phyloP scores from a whole-genome alignment of 1,284 basidiomycete genomes.

The Pseudozyma tsukubaensis region DNA sequence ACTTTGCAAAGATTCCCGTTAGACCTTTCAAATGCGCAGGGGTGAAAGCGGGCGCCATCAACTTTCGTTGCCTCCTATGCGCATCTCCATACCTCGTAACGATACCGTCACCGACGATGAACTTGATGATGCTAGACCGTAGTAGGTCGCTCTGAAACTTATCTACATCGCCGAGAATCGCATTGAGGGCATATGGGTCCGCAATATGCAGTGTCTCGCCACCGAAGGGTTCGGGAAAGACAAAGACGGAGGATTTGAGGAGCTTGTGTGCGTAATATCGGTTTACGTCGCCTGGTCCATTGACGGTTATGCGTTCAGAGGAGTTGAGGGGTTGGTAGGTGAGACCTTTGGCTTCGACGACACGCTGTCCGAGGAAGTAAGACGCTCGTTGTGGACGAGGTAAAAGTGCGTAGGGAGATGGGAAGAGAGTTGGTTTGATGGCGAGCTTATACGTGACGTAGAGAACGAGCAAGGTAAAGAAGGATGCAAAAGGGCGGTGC shows the following conservation, averaged over 20 bases:
- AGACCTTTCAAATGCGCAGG: constrained; percentile 47
- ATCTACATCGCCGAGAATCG: constrained; percentile 42
- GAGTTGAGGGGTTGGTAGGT: constrained; percentile 14
- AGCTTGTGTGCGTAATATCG: constrained; percentile 20
- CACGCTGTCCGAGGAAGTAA: constrained; percentile 33
- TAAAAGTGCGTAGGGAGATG: constrained; percentile 37
- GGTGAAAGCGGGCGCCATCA: constrained; percentile 59
- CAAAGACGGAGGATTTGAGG: constrained; percentile 25
- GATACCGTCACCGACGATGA: constrained; percentile 48
- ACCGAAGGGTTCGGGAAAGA: constrained; percentile 44
- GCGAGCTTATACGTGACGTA: constrained; percentile 37
- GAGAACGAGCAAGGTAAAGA: constrained; percentile 16
- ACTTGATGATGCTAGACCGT: constrained; percentile 37
- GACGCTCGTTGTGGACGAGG: constrained; percentile 27
- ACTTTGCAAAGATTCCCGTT: constrained; percentile 41
- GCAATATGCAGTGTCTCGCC: constrained; percentile 32
- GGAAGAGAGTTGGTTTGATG: constrained; percentile 40
- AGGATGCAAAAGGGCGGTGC: constrained; percentile 11
- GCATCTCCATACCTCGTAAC: constrained; percentile 40
- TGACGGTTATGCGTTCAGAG: not conserved
- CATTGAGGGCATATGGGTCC: constrained; percentile 38
- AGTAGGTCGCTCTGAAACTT: constrained; percentile 37
- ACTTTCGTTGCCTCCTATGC: constrained; percentile 47
- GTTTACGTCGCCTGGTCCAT: constrained; percentile 31
- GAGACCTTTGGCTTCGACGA: constrained; percentile 39